Evolutionary conservation across 2,329 filamentous ascomycete genomes (phyloP), one percentile per base, ranked within the genome.

Genomic region (Herpotrichia juniperi): DNA sequence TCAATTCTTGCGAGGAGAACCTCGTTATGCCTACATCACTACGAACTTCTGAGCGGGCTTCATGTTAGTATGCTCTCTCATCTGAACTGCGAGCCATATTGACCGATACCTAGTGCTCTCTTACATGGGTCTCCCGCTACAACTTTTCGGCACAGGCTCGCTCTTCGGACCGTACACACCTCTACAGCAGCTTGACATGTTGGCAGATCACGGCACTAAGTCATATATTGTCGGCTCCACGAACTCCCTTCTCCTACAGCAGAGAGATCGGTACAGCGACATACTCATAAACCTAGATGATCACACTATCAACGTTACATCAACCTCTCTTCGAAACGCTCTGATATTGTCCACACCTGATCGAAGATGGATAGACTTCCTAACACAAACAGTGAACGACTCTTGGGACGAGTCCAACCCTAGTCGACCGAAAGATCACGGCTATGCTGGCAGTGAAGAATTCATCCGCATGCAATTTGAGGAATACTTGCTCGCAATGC

Each of bases 151-250:
- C 70, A 96, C 92, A 87, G 94, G 94, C 54, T 94, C 91, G 70
- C 83, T 99, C 53, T 97, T 97, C 70, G 93, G 94, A 2, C 94
- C 94, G 0, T 99, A 99, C 69, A 99, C 94, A 1, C 94, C 94
- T 16, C 80, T 99, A 16, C 94, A 99, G 74, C 93, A 97, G 75
- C 86, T 99, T 50, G 93, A 99, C 72, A 83, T 97, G 62, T 83
- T 99, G 34, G 93, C 93, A 46, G 93, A 97, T 74, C 87, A 91
- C 63, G 90, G 91, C 35, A 97, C 94, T 17, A 97, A 96, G 76
- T 97, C 93, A 1, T 99, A 97, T 67, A 89, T 99, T 48, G 93
- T 99, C 51, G 94, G 94, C 57, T 97, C 93, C 61, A 99, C 94
- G 31, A 99, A 99, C 73, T 96, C 92, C 5, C 81, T 99, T 21